Base-by-base conservation (phyloP, 179 eudicot species). In the Beta corolliflora region DNA sequence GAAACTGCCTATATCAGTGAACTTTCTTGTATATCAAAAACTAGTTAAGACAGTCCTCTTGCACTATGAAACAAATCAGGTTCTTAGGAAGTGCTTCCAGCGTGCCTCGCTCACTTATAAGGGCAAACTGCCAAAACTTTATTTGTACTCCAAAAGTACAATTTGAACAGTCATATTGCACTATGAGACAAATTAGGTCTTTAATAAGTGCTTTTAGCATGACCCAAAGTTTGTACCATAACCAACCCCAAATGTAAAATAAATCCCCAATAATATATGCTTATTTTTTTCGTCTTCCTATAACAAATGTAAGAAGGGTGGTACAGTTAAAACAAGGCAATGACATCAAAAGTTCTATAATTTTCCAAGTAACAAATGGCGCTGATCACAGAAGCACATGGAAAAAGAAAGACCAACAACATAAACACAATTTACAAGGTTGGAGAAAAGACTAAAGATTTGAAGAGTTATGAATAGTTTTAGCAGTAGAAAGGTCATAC, bases 401-500 rank as follows among this genome's bases (percentile, higher is more conserved):
- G 1, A 59, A 46, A 61, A 71, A 10, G 0, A 74, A 70, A 8
- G 21, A 48, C n/a, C 58, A 54, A 15, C 5, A 79, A 13, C 41
- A 36, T 36, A 23, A 44, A 41, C 25, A 54, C 36, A 70, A 31
- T 9, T 64, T 36, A 36, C 19, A 60, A 21, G 25, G 48, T 50
- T 41, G 65, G 59, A 13, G 9, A 13, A 41, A 1, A 23, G 16
- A 19, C 11, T 13, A 14, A 36, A 36, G 4, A 36, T 36, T 36
- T 36, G 41, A 36, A 2, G 41, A 36, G 41, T 36, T 36, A 3
- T 59, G 71, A 50, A 5, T 54, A 19, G 44, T 19, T 12, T 12
- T 25, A 7, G 13, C 60, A 53, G 41, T 50, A 69, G 69, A 21
- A 73, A 59, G 73, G 18, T 19, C 21, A 54, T 85, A 93, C 98